Evolutionary conservation across 768 basidiomycete species (phyloP), one percentile per base, ranked within the genome.

Genomic region (Calvatia gigantea): DNA sequence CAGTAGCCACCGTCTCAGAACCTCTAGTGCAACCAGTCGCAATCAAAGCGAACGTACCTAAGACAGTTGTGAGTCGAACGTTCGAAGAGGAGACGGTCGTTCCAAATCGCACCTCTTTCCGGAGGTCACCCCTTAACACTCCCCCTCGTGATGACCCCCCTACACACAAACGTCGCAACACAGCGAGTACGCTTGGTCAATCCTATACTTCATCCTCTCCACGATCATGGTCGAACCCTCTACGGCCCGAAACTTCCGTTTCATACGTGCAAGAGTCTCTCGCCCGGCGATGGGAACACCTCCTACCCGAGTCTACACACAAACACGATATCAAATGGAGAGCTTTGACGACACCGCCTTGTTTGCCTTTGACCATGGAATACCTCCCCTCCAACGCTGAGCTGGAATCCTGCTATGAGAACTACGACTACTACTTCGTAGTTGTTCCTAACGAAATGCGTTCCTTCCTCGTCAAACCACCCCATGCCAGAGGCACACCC

Each of bases 291-390:
- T 98, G 95, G 94, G 86, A 95, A 60, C 92, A 96, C 65, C 81
- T 88, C 57, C 87, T 89, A 64, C 86, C 93, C 0, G 78, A 79
- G 15, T 82, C 85, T 6, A 68, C 81, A 23, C 87, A 83, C 65
- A 89, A 92, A 67, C 85, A 94, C 58, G 87, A 95, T 42, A 80
- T 94, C 69, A 97, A 98, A 67, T 98, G 96, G 96, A 84, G 82
- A 60, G 86, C 86, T 8, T 85, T 94, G 66, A 79, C 86, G 48
- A 88, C 90, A 0, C 94, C 95, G 0, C 82, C 85, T 9, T 95
- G 91, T 63, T 79, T 98, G 1, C 96, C 96, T 5, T 78, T 98
- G 48, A 94, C 94, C 0, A 87, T 90, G 11, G 94, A 96, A 64
- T 84, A 92, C 64, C 86, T 96, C 60, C 95, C 96, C 0, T 80